Percentiles rank a stretch among this genome's conserved stretches.
Evolutionary conservation across 73 alveolate species (phyloP).

Genomic region (Uronychia binucleata): DNA sequence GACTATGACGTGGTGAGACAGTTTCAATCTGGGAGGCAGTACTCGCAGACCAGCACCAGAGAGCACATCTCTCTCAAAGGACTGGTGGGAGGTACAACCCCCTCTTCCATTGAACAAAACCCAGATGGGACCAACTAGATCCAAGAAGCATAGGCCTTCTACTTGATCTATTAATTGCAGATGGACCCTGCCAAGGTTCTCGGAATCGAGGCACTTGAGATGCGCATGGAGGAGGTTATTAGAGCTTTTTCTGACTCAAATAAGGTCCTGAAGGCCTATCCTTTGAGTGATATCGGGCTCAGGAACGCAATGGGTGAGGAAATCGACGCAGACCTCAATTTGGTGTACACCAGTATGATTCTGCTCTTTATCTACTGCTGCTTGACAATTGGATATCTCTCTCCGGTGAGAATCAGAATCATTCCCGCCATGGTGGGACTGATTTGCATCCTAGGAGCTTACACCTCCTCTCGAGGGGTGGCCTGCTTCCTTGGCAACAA

Average conservation of each 20-base stretch:
- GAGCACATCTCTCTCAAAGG: no score
- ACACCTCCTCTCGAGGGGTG: not conserved
- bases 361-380: not conserved
- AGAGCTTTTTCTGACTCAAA: not conserved
- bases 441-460: not conserved
- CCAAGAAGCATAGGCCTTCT: not conserved
- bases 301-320: not conserved
- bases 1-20: no score
- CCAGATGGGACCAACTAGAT: not conserved
- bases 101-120: not conserved
- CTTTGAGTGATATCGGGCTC: not conserved
- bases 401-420: not conserved
- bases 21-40: no score
- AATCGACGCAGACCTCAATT: not conserved
- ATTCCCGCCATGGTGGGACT: not conserved
- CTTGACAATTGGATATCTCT: not conserved
- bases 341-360: not conserved
- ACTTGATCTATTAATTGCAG: not conserved
- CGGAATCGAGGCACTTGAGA: not conserved
- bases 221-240: not conserved
- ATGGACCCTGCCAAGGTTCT: not conserved
- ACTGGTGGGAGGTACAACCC: constrained; percentile 1
- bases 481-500: not conserved
- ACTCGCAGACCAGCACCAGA: no score
- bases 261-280: not conserved